phyloP scores from a whole-genome alignment of 129 eudicot genomes.

The Helichrysum umbraculigerum region DNA sequence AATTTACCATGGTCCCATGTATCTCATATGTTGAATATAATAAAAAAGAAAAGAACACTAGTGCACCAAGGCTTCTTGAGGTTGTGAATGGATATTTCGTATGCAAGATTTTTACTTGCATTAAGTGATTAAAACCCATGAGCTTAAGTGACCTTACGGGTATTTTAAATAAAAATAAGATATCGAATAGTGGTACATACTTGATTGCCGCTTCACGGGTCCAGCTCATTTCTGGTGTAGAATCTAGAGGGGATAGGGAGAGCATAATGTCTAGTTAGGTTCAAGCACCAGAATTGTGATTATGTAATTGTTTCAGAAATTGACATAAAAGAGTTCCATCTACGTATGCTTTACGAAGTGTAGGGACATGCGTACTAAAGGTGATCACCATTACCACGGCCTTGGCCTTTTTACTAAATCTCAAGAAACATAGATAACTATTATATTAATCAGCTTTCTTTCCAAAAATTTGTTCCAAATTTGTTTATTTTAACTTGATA shows the following conservation, averaged over 20 bases:
- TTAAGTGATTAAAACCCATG: constrained; percentile 11
- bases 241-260: constrained; percentile 41
- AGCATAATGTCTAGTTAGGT: constrained; percentile 4
- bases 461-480: background rate
- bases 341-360: background rate
- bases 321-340: background rate
- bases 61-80: background rate
- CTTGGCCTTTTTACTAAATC: background rate
- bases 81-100: background rate
- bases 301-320: background rate
- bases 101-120: constrained; percentile 8
- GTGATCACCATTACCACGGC: background rate
- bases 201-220: constrained; percentile 89
- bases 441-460: background rate
- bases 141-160: constrained; percentile 1
- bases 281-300: background rate
- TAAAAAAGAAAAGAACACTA: background rate
- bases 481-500: background rate
- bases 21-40: background rate
- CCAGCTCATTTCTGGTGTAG: constrained; percentile 73
- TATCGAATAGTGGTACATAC: constrained; percentile 44
- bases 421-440: background rate
- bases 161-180: background rate
- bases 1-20: background rate
- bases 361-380: background rate